These are phyloP conservation scores for Fragaria iinumae DNA, from an alignment of 306 rosid species.

Conservation along the genomic window DNA sequence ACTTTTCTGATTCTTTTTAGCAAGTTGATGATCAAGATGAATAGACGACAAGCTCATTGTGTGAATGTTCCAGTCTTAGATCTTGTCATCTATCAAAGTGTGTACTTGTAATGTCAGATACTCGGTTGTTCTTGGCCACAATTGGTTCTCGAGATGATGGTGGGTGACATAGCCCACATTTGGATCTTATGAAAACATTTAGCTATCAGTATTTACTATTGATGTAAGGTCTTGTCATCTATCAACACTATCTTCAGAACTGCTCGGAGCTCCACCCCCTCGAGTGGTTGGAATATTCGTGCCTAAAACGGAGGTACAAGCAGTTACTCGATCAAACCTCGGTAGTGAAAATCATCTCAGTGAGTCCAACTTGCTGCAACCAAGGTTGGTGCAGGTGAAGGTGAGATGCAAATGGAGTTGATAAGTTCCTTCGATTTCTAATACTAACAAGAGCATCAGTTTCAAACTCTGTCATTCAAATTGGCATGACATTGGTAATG, in stretches of 20 bases:
- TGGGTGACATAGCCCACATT: neutral
- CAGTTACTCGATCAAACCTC: neutral
- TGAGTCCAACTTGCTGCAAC: neutral
- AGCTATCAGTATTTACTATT: neutral
- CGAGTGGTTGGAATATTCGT: neutral
- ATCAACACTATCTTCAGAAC: neutral
- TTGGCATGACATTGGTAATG: slow-evolving; percentile 30
- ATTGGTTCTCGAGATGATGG: neutral
- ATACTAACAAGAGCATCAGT: neutral
- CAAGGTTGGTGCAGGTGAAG: neutral
- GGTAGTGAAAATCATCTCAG: neutral
- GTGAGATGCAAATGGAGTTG: neutral
- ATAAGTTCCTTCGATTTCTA: neutral
- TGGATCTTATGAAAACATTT: neutral
- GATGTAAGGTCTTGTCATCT: too few relatives aligned
- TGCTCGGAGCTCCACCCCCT: neutral
- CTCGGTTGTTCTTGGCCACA: slow-evolving; percentile 10
- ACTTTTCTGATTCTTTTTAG: neutral
- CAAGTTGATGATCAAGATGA: slow-evolving; percentile 1
- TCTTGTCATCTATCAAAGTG: neutral
- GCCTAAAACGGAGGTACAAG: neutral
- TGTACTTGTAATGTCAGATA: slow-evolving; percentile 2
- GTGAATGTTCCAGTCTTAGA: neutral
- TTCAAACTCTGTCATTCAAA: slow-evolving; percentile 23
- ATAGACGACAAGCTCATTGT: neutral